Base-by-base conservation (phyloP, 2,329 filamentous ascomycete genomes). In the Diaporthe velutina region DNA sequence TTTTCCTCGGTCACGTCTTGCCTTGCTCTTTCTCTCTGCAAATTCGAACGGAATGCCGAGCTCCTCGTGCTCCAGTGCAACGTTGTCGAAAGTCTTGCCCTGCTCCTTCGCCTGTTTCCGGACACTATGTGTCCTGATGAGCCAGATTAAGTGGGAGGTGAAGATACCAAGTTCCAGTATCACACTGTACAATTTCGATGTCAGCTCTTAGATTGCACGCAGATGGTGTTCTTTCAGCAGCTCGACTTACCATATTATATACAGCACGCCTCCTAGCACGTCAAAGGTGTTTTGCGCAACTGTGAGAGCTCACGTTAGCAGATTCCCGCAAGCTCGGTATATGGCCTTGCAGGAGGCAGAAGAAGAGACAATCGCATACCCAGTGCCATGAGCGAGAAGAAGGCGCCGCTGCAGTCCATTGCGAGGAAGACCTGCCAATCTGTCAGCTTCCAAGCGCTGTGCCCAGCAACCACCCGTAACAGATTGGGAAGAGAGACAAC, bases 321-420 rank as follows among this genome's bases (percentile, higher is more conserved):
- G 22, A 4, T 79, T 52, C 28, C 22, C 38, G 33, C n/a, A 25
- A 17, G 10, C 13, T 13, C 13, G 6, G 1, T 13, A 5, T 13
- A 54, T n/a, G 13, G 8, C 19, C 45, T 22, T 25, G 22, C 22
- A 9, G 10, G 28, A 73, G 28, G 15, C 42, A 15, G 28, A 42
- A 19, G 55, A 35, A 6, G 7, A 6, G 35, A 22, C 33, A 25
- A 35, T 4, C 17, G 45, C 86, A 38, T 83, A 90, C 89, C 88
- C 13, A 92, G 81, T 1, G 91, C 90, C 85, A 93, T 87, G 30
- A 93, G 85, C 0, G 90, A 92, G 80, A 93, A 92, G 73, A 93
- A 86, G 0, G 90, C 91, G 2, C 91, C 91, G 1, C 86, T 77
- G 73, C 87, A 91, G 78, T 93, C 91, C 77, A 92, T 89, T 0